phyloP scores from a whole-genome alignment of 352 stramenopile genomes.

The Phytophthora chlamydospora region DNA sequence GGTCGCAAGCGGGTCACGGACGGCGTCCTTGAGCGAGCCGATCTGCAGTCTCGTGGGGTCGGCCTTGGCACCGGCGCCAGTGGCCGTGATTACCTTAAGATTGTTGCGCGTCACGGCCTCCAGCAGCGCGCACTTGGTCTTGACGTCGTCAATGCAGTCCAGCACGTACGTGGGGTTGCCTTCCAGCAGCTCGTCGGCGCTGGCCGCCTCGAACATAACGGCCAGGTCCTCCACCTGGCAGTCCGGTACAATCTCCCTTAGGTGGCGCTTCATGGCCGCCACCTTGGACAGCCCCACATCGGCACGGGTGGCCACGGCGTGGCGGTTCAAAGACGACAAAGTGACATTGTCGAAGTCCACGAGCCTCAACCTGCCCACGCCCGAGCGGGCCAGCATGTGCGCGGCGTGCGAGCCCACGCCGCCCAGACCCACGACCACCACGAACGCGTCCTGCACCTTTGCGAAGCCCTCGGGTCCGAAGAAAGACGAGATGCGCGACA shows the following conservation, averaged over 20 bases:
- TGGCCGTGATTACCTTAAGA: constrained; percentile 87
- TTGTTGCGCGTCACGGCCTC: constrained; percentile 85
- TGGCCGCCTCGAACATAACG: constrained; percentile 91
- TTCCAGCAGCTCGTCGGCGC: constrained; percentile 83
- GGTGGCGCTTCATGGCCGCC: constrained; percentile 83
- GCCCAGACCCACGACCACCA: constrained; percentile 96
- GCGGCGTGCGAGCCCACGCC: constrained; percentile 97
- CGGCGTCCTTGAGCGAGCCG: constrained; percentile 93
- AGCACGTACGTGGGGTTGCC: constrained; percentile 94
- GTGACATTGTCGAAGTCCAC: constrained; percentile 99
- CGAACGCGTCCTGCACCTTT: constrained; percentile 86
- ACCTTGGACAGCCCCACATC: constrained; percentile 97
- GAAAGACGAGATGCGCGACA: constrained; percentile 95
- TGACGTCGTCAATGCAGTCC: constrained; percentile 99
- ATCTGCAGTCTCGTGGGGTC: constrained; percentile 98
- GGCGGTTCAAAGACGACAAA: constrained; percentile 98
- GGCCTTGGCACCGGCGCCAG: constrained; percentile 94
- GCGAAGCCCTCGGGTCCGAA: constrained; percentile 94
- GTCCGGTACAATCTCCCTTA: constrained; percentile 74
- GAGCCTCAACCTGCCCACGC: constrained; percentile 94
- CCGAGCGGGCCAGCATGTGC: constrained; percentile 97
- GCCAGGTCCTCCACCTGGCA: constrained; percentile 88
- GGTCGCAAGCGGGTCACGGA: constrained; percentile 94
- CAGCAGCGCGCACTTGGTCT: constrained; percentile 96
- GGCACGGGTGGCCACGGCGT: constrained; percentile 95